Evolutionary conservation across 169 alveolate species (phyloP).

Genomic region (Plasmodium ovale): DNA sequence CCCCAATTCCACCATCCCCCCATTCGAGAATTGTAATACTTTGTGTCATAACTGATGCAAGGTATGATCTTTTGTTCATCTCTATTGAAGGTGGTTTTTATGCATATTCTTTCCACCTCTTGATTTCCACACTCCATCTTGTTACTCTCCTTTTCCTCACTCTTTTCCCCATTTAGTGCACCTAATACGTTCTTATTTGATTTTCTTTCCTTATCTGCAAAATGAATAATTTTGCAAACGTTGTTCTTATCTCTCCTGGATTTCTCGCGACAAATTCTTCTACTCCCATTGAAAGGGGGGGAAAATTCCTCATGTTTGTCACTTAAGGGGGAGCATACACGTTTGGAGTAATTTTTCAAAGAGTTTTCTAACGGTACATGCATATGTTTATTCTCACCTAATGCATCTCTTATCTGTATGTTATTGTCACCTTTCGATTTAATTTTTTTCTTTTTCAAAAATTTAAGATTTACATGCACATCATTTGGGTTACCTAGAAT

Average conservation of each 20-base stretch:
- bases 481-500: not conserved
- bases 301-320: no score
- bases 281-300: no score
- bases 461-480: not conserved
- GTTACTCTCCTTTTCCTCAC: not conserved
- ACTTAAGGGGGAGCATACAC: no score
- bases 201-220: no score
- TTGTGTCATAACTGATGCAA: constrained; percentile 38
- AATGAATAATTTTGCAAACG: no score
- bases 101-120: constrained; percentile 8
- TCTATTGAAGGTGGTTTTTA: constrained; percentile 43
- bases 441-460: not conserved
- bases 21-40: constrained; percentile 29
- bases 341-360: no score
- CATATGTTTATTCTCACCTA: not conserved
- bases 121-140: not conserved
- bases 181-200: no score
- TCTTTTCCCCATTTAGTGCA: not conserved
- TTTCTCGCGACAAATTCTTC: no score
- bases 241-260: no score
- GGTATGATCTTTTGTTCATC: constrained; percentile 26
- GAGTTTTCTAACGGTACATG: not conserved
- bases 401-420: not conserved
- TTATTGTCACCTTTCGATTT: no score
- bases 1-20: constrained; percentile 72